Conservation (phyloP, 805 yeast genomes). For the Hanseniaspora meyeri region DNA sequence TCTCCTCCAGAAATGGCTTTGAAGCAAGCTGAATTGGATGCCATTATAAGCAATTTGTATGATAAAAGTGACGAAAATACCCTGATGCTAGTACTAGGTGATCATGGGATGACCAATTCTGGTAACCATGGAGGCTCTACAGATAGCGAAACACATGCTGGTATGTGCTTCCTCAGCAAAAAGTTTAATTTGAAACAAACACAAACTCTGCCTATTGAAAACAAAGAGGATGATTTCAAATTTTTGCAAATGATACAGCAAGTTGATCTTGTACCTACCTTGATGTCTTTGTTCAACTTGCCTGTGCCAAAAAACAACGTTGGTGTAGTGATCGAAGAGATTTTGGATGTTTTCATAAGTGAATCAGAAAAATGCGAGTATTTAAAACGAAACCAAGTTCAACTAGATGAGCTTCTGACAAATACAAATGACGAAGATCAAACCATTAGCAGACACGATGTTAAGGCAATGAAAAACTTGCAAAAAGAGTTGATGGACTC, state of each 20-base stretch:
- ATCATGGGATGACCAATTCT: conserved; percentile 91
- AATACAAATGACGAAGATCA: neutral
- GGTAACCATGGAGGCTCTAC: conserved; percentile 98
- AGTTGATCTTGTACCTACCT: conserved; percentile 86
- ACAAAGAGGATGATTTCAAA: conserved; percentile 33
- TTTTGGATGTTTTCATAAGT: conserved; percentile 41
- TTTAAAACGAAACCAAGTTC: conserved; percentile 43
- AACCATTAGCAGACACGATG: conserved; percentile 17
- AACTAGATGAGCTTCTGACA: conserved; percentile 31
- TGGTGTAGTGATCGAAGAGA: conserved; percentile 54
- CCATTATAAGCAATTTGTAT: conserved; percentile 43
- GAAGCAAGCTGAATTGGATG: conserved; percentile 82
- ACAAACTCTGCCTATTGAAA: conserved; percentile 21
- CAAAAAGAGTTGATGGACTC: conserved; percentile 43
- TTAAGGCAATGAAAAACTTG: conserved; percentile 28
- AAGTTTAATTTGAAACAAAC: conserved; percentile 31
- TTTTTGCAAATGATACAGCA: conserved; percentile 59
- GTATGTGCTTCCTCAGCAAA: conserved; percentile 55
- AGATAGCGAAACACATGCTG: conserved; percentile 83
- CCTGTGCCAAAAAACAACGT: conserved; percentile 86
- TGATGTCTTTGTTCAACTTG: conserved; percentile 64
- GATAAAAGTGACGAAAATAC: conserved; percentile 38
- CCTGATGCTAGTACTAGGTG: conserved; percentile 69
- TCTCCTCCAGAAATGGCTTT: conserved; percentile 62
- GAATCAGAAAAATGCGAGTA: conserved; percentile 22